phyloP scores from a whole-genome alignment of 1,139 yeast genomes.

The Saccharomyces hybrid region DNA sequence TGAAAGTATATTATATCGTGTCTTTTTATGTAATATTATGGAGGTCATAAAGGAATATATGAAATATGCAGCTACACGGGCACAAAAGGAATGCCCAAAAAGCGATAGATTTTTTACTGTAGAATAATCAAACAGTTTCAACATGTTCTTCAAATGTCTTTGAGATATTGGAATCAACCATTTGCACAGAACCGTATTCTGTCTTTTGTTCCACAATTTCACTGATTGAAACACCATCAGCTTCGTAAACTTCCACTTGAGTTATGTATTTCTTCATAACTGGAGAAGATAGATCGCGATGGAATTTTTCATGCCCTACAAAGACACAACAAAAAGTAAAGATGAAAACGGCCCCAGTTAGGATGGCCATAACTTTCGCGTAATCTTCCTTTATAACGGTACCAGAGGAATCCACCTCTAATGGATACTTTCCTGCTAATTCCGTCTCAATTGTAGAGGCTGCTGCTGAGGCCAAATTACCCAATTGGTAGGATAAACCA shows the following conservation, averaged over 20 bases:
- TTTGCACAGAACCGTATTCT: slow-evolving; percentile 4
- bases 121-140: slow-evolving; percentile 3
- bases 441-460: slow-evolving; percentile 75
- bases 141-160: slow-evolving; percentile 7
- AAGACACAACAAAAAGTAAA: slow-evolving; percentile 39
- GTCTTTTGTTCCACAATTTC: slow-evolving; percentile 4
- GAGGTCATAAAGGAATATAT: not conserved
- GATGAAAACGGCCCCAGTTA: slow-evolving; percentile 50
- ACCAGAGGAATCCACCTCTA: slow-evolving; percentile 20
- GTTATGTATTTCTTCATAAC: slow-evolving; percentile 23
- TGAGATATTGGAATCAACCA: slow-evolving; percentile 5
- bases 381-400: slow-evolving; percentile 30
- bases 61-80: not conserved
- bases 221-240: slow-evolving; percentile 8
- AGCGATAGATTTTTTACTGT: too few relatives aligned
- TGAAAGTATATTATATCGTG: too few relatives aligned
- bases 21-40: too few relatives aligned
- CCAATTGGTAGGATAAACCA: slow-evolving; percentile 73
- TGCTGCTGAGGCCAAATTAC: slow-evolving; percentile 76
- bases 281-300: slow-evolving; percentile 29
- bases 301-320: slow-evolving; percentile 47
- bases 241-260: slow-evolving; percentile 17
- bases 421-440: slow-evolving; percentile 52
- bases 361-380: slow-evolving; percentile 49
- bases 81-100: too few relatives aligned